Evolutionary conservation across 352 stramenopile genomes (phyloP), one percentile per base, ranked within the genome.

Genomic region (Phytophthora sansomeana): DNA sequence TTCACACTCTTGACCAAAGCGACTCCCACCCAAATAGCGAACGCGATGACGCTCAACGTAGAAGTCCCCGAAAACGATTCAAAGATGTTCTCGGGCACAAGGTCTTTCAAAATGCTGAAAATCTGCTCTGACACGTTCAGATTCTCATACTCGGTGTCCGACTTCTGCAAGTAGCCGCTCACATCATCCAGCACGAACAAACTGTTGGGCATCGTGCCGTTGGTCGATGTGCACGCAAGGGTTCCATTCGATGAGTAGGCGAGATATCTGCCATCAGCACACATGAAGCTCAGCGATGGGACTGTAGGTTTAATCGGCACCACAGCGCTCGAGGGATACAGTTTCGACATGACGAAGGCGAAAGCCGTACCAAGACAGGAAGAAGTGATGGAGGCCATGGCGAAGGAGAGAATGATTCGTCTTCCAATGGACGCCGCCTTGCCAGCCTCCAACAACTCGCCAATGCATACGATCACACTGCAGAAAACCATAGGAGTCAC

Each of bases 81-180:
- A 43, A 91, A 75, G 48, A 93, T 85, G 64, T 95, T 93, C 32
- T 83, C 71, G 11, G 87, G 87, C 56, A 95, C 79, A 32, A 92
- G 68, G 35, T 78, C 65, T 30, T 79, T 77, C 38, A 91, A 48
- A 58, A 92, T 93, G 35, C 62, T 68, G 55, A 94, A 88, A 53
- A 93, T 67, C 61, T 92, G 81, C 62, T 92, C 80, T 6, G 82
- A 87, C 7, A 92, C 76, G 32, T 73, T 81, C 38, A 91, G 70
- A 39, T 67, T 64, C 30, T 71, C 58, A 61, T 79, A 85, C 19
- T 74, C 71, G 10, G 70, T 74, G 36, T 78, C 57, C 3, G 69
- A 58, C 9, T 62, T 60, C 42, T 67, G 30, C 54, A 90, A 83
- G 42, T 81, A 88, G 24, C 64, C 71, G 7, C 68, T 69, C 21